Base-by-base conservation (phyloP, 2,329 filamentous ascomycete genomes). In the Scorias spongiosa region DNA sequence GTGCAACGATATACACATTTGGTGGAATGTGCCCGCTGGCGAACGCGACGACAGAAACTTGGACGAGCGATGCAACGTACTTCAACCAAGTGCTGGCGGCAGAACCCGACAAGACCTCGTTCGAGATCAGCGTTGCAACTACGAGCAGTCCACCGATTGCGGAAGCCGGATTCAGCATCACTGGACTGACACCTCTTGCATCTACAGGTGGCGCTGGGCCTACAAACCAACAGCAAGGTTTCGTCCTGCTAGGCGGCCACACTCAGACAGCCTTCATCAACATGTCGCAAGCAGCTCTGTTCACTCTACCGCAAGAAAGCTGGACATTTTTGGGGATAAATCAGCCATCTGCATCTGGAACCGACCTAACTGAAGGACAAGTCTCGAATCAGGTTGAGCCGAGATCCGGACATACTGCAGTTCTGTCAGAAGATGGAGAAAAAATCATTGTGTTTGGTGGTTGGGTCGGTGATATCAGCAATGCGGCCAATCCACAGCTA, bases 211-310 rank as follows among this genome's bases (percentile, higher is more conserved):
- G 42, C 2, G 10, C 14, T 20, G 38, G 5, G 14, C 5, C 14
- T 10, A 42, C 49, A 20, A 67, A 80, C 36, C 81, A 78, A 4
- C 78, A 88, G 57, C 78, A 81, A 49, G 80, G 80, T 53, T 89
- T 85, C 51, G 76, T 94, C 10, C 65, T 95, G 17, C 66, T 95
- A 12, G 89, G 88, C 36, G 89, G 89, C 0, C 87, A 95, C 58
- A 93, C 87, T 0, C 70, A 77, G 52, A 63, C 69, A 12, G 88
- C 87, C 0, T 95, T 94, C 58, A 80, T 95, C 65, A 93, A 95
- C 60, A 95, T 93, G 81, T 93, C 85, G 45, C 84, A 86, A 38
- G 76, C 89, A 1, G 89, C 87, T 0, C 67, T 95, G 1, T 94
- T 88, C 70, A 88, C 79, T 43, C 68, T 95, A 6, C 89, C 89